A percentile compares a stretch with the other conserved stretches of the same genome.
These are phyloP conservation scores for Phyllosticta capitalensis DNA, from an alignment of 2,329 filamentous ascomycete genomes.

Conservation along the genomic window DNA sequence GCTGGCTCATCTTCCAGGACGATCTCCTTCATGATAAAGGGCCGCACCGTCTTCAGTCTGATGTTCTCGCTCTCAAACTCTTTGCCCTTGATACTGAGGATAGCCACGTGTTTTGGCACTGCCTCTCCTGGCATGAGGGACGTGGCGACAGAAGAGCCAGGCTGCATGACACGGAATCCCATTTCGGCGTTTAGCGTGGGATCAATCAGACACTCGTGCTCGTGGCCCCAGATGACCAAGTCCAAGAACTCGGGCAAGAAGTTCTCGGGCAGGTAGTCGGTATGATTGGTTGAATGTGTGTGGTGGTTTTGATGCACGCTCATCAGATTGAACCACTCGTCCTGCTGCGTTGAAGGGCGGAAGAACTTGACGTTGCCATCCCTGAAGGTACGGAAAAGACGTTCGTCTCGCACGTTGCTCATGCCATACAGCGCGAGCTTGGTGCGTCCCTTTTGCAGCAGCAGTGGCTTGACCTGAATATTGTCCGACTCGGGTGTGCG, in stretches of 20 bases:
- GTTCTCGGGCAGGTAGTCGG: slow-evolving; percentile 87
- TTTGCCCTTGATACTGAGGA: slow-evolving; percentile 73
- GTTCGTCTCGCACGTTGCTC: slow-evolving; percentile 92
- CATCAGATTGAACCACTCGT: slow-evolving; percentile 94
- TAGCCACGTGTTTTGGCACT: slow-evolving; percentile 79
- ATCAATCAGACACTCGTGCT: slow-evolving; percentile 91
- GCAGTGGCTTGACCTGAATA: slow-evolving; percentile 80
- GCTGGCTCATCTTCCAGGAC: slow-evolving; percentile 63
- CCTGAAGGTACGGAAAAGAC: slow-evolving; percentile 85
- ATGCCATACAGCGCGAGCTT: slow-evolving; percentile 90
- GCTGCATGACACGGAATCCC: slow-evolving; percentile 92
- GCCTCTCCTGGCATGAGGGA: slow-evolving; percentile 86
- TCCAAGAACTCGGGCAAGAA: slow-evolving; percentile 88
- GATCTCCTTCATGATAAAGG: slow-evolving; percentile 81
- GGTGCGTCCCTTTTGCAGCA: slow-evolving; percentile 86
- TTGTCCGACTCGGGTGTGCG: slow-evolving; percentile 87
- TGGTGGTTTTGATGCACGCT: slow-evolving; percentile 95
- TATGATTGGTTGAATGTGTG: slow-evolving; percentile 54
- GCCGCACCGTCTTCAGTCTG: slow-evolving; percentile 77
- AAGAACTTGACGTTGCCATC: slow-evolving; percentile 94
- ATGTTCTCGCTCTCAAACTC: slow-evolving; percentile 74
- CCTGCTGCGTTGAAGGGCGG: slow-evolving; percentile 65
- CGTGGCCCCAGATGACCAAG: slow-evolving; percentile 91
- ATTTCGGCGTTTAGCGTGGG: slow-evolving; percentile 76
- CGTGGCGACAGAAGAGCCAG: slow-evolving; percentile 90